These are phyloP conservation scores for Debaryomyces fabryi DNA, from an alignment of 1,139 yeast species.

Conservation along the genomic window DNA sequence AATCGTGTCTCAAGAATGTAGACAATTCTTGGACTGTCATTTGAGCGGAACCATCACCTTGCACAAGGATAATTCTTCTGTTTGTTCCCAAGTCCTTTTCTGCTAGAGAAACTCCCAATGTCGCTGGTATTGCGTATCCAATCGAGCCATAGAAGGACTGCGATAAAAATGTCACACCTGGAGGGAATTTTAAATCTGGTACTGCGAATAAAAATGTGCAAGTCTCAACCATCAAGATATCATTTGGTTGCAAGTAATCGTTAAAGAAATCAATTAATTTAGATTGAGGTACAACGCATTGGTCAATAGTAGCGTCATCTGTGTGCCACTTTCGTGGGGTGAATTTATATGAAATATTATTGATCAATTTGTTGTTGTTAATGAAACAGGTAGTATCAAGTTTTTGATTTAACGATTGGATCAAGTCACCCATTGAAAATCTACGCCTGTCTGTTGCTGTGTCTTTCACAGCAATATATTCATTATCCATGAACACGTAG, in stretches of 20 bases:
- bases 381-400: conserved; percentile 16
- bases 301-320: conserved; percentile 1
- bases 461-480: conserved; percentile 24
- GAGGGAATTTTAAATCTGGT: conserved; percentile 63
- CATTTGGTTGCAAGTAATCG: conserved; percentile 54
- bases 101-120: conserved; percentile 78
- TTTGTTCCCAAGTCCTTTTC: conserved; percentile 51
- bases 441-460: conserved; percentile 18
- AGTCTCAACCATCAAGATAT: conserved; percentile 71
- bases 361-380: conserved; percentile 9
- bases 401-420: conserved; percentile 16
- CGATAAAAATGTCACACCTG: conserved; percentile 51
- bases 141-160: conserved; percentile 81
- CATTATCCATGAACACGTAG: conserved; percentile 32
- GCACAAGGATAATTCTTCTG: conserved; percentile 67
- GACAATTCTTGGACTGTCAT: conserved; percentile 86
- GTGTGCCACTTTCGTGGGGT: conserved; percentile 8
- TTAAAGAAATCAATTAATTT: conserved; percentile 35
- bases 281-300: conserved; percentile 30
- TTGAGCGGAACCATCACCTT: conserved; percentile 92
- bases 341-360: conserved; percentile 17
- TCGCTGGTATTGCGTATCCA: conserved; percentile 85
- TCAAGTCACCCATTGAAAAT: conserved; percentile 26
- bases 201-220: conserved; percentile 77
- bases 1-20: conserved; percentile 59